A percentile compares a stretch with the other conserved stretches of the same genome.
phyloP scores from a whole-genome alignment of 2,329 filamentous ascomycete species.

The Fusarium camptoceras region DNA sequence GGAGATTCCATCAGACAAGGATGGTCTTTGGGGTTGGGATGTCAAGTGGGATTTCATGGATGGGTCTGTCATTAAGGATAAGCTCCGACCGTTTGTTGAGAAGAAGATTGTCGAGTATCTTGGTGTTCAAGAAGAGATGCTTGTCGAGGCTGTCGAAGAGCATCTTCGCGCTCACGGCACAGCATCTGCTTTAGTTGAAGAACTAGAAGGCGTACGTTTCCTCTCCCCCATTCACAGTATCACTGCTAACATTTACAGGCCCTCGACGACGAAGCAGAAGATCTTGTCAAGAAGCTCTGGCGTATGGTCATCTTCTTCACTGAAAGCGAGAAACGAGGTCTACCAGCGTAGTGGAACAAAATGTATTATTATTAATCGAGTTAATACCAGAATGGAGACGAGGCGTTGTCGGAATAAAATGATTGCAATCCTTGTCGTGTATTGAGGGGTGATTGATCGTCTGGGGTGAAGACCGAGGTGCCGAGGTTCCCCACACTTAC shows the following conservation, averaged over 20 bases:
- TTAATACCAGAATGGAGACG: conserved; percentile 30
- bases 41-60: conserved; percentile 94
- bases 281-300: conserved; percentile 96
- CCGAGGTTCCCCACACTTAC: conserved; percentile 49
- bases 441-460: conserved; percentile 31
- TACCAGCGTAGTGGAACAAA: conserved; percentile 68
- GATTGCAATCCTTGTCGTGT: conserved; percentile 1
- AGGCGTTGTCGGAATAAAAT: conserved; percentile 26
- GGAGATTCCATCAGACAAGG: conserved; percentile 89
- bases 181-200: conserved; percentile 84
- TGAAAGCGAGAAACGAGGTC: conserved; percentile 89
- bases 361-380: conserved; percentile 34
- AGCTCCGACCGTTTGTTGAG: conserved; percentile 93
- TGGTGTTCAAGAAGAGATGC: conserved; percentile 93
- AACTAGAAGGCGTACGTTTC: conserved; percentile 80
- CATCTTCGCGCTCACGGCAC: conserved; percentile 80
- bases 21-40: conserved; percentile 90
- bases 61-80: conserved; percentile 81
- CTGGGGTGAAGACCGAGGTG: conserved; percentile 40
- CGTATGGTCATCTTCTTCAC: conserved; percentile 98
- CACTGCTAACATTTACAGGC: conserved; percentile 64
- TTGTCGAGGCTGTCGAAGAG: conserved; percentile 92
- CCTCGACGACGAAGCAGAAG: conserved; percentile 93
- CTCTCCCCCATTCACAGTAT: not conserved
- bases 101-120: conserved; percentile 98